These are phyloP conservation scores for Odontarrhena argentea DNA, from an alignment of 345 rosid species.

Conservation along the genomic window DNA sequence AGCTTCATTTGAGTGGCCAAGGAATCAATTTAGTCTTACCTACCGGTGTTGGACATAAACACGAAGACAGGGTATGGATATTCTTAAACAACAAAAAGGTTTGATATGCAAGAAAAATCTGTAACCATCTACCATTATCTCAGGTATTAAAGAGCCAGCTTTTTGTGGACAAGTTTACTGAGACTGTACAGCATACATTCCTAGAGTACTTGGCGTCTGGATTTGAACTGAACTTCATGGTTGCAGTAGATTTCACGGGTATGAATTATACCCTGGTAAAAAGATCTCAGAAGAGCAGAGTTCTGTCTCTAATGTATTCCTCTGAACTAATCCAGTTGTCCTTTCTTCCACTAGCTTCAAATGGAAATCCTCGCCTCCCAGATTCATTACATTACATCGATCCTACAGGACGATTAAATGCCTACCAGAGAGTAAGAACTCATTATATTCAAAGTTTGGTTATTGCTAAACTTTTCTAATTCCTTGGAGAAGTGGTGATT, in stretches of 20 bases:
- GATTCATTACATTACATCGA: slow-evolving; percentile 87
- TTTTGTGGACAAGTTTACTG: slow-evolving; percentile 69
- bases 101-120: neutral
- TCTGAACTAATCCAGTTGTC: slow-evolving; percentile 17
- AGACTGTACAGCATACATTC: slow-evolving; percentile 69
- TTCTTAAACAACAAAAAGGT: slow-evolving; percentile 12
- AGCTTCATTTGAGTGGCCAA: slow-evolving; percentile 50
- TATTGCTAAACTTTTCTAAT: neutral
- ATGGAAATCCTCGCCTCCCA: slow-evolving; percentile 88
- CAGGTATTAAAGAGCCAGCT: slow-evolving; percentile 74
- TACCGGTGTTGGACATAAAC: slow-evolving; percentile 58
- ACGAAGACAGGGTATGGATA: slow-evolving; percentile 58
- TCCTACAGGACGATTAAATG: slow-evolving; percentile 69
- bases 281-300: neutral
- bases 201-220: slow-evolving; percentile 85
- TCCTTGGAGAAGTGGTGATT: slow-evolving; percentile 13
- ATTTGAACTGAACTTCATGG: slow-evolving; percentile 90
- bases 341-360: slow-evolving; percentile 67
- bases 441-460: neutral
- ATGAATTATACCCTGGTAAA: slow-evolving; percentile 21
- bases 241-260: slow-evolving; percentile 97
- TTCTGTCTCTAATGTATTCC: neutral
- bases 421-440: slow-evolving; percentile 67
- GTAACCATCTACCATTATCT: slow-evolving; percentile 1
- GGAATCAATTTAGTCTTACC: slow-evolving; percentile 64